These are phyloP conservation scores for Ceratocystiopsis sp. DNA, from an alignment of 2,329 filamentous ascomycete genomes.

Conservation along the genomic window DNA sequence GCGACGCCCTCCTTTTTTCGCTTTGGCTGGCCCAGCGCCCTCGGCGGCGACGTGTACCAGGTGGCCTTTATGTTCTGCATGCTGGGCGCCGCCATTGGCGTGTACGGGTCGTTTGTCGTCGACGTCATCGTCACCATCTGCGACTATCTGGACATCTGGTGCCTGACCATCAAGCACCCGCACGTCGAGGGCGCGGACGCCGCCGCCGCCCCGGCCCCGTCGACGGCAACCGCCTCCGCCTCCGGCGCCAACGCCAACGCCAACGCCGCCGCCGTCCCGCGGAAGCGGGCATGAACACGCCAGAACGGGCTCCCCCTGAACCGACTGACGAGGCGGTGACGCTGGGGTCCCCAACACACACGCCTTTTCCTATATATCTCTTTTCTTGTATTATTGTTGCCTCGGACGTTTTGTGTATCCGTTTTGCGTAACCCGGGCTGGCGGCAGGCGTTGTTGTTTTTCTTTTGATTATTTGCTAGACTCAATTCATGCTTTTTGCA, in stretches of 20 bases:
- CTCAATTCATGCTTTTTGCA: no score
- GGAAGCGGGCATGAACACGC: no score
- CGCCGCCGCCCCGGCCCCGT: background rate
- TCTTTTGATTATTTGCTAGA: no score
- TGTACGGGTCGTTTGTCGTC: conserved; percentile 95
- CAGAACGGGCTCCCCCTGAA: no score
- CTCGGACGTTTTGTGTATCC: no score
- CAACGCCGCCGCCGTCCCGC: no score
- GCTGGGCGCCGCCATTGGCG: conserved; percentile 65
- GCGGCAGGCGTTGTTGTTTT: no score
- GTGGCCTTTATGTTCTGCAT: conserved; percentile 69
- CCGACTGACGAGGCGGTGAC: no score
- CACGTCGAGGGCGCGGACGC: conserved; percentile 24
- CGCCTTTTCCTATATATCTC: no score
- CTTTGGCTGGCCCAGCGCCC: conserved; percentile 55
- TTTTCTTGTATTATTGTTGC: no score
- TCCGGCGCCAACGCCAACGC: background rate
- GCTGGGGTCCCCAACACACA: no score
- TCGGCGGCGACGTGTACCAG: conserved; percentile 69
- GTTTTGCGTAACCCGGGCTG: no score
- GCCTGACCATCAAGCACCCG: conserved; percentile 86
- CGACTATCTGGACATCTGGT: conserved; percentile 97
- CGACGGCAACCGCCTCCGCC: background rate
- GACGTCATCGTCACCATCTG: conserved; percentile 97
- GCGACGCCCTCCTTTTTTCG: conserved; percentile 4